phyloP scores from a whole-genome alignment of 2,329 filamentous ascomycete species.

The Fusarium tupiense region DNA sequence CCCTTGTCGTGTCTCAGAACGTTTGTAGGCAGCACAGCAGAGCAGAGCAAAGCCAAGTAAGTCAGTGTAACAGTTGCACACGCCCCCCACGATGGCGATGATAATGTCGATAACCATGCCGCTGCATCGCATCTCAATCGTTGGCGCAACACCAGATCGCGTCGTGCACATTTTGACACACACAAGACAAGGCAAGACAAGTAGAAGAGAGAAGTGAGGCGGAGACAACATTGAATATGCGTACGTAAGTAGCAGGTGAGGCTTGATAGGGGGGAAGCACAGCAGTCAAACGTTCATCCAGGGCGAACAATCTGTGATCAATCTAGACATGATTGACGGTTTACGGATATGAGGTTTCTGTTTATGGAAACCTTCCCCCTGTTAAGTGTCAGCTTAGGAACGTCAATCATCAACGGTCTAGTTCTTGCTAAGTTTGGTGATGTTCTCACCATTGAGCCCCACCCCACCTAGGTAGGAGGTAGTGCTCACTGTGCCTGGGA shows the following conservation, averaged over 20 bases:
- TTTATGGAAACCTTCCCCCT: background rate
- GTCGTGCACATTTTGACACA: background rate
- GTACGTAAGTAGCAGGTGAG: constrained; percentile 2
- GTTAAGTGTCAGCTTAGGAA: background rate
- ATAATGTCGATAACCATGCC: constrained; percentile 25
- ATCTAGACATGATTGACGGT: constrained; percentile 16
- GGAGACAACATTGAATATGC: background rate
- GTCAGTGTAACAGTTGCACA: constrained; percentile 15
- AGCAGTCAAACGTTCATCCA: background rate
- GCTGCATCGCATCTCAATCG: constrained; percentile 32
- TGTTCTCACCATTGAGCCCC: background rate
- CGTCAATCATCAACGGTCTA: constrained; percentile 10
- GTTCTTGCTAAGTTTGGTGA: background rate
- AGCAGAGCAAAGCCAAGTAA: background rate
- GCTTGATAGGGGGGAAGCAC: constrained; percentile 4
- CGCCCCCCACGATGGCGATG: constrained; percentile 18
- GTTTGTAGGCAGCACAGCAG: background rate
- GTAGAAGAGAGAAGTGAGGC: constrained; percentile 11
- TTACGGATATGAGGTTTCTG: constrained; percentile 2
- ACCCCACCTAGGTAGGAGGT: background rate
- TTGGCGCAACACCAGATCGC: constrained; percentile 30
- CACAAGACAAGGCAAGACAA: background rate
- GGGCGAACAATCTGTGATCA: constrained; percentile 10
- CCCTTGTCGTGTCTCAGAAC: constrained; percentile 17
- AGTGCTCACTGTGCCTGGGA: background rate